A percentile compares a stretch with the other conserved stretches of the same genome.
These are phyloP conservation scores for Pestalotiopsis sp. DNA, from an alignment of 2,329 filamentous ascomycete genomes.

Conservation along the genomic window DNA sequence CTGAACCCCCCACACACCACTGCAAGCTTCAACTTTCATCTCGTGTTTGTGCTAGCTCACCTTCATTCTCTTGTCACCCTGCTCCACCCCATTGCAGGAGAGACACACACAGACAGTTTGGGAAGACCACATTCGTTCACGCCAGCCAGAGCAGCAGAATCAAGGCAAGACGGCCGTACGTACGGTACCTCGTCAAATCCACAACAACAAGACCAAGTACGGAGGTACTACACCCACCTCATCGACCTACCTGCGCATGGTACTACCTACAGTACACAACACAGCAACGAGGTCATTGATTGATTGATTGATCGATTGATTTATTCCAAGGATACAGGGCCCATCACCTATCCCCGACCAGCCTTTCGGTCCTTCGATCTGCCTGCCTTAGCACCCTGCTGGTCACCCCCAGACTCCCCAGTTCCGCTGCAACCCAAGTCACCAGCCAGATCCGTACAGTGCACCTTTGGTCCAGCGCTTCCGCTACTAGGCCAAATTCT, in stretches of 20 bases:
- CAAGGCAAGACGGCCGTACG: not conserved
- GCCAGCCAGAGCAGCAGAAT: not conserved
- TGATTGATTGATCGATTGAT: too few species aligned
- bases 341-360: not conserved
- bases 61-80: not conserved
- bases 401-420: not conserved
- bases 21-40: constrained; percentile 2
- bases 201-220: too few species aligned
- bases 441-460: not conserved
- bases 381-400: not conserved
- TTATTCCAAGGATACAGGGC: not conserved
- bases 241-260: too few species aligned
- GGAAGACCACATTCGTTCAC: not conserved
- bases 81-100: constrained; percentile 11
- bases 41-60: constrained; percentile 13
- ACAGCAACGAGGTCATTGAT: not conserved
- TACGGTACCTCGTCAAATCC: not conserved
- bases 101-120: constrained; percentile 4
- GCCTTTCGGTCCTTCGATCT: constrained; percentile 1
- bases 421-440: not conserved
- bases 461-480: not conserved
- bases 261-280: too few species aligned
- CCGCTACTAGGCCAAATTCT: not conserved
- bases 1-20: constrained; percentile 3
- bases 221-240: too few species aligned